Conservation (phyloP, 2,329 filamentous ascomycete genomes). For the Monilinia aucupariae region DNA sequence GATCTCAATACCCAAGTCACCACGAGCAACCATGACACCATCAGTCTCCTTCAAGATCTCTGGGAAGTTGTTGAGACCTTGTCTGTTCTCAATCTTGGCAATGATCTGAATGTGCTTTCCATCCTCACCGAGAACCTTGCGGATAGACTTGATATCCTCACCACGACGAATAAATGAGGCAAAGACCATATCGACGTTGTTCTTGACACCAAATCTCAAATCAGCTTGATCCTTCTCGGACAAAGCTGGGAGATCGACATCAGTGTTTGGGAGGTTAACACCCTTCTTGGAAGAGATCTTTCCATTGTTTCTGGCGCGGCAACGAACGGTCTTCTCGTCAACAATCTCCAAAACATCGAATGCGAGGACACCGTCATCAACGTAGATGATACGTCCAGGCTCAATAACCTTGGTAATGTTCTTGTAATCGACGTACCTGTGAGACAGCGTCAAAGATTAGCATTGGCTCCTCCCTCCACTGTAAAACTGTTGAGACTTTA, state of each 20-base stretch:
- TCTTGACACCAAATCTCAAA: conserved; percentile 93
- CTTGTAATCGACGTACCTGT: conserved; percentile 96
- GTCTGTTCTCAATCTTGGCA: conserved; percentile 99
- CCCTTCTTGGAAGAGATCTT: conserved; percentile 99
- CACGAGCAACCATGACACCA: conserved; percentile 99
- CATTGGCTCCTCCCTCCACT: not conserved
- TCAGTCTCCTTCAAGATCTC: conserved; percentile 95
- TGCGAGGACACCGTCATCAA: conserved; percentile 95
- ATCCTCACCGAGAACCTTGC: conserved; percentile 80
- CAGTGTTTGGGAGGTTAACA: conserved; percentile 97
- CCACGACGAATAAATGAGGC: conserved; percentile 96
- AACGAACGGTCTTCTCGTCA: conserved; percentile 83
- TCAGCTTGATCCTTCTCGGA: conserved; percentile 98
- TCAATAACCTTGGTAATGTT: conserved; percentile 99
- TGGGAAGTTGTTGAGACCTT: conserved; percentile 99
- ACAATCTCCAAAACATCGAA: conserved; percentile 87
- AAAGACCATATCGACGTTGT: conserved; percentile 98
- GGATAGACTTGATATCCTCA: conserved; percentile 89
- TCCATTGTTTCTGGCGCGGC: conserved; percentile 89
- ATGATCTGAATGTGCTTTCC: conserved; percentile 99
- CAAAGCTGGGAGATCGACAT: conserved; percentile 93
- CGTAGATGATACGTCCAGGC: conserved; percentile 88
- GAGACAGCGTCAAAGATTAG: not conserved
- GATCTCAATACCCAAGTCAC: conserved; percentile 97
- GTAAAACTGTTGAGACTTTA: not conserved